Evolutionary conservation across 768 basidiomycete genomes (phyloP).

Genomic region (Pholiota conissans): DNA sequence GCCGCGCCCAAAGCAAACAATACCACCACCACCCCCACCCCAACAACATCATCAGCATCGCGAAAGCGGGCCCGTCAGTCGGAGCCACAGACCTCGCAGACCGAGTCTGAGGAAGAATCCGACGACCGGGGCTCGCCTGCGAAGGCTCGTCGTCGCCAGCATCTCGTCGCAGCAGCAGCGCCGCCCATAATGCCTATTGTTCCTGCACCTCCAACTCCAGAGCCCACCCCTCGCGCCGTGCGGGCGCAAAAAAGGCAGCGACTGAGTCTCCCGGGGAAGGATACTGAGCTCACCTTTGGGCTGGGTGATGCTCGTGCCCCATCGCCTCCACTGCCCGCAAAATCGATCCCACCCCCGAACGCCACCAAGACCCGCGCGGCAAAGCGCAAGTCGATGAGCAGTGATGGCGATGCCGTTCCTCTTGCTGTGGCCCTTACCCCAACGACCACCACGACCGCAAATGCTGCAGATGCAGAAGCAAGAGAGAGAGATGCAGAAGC

Average conservation of each 20-base stretch:
- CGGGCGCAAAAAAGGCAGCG: constrained; percentile 5
- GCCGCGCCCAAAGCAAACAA: neutral
- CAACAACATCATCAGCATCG: neutral
- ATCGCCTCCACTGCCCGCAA: neutral
- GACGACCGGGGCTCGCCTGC: constrained; percentile 1
- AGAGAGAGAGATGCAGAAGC: neutral
- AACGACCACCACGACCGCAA: no score
- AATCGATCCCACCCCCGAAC: neutral
- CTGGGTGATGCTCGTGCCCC: no score
- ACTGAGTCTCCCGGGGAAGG: neutral
- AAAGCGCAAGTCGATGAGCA: neutral
- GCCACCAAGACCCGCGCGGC: neutral
- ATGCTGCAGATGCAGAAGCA: no score
- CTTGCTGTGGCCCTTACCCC: no score
- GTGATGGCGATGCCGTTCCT: neutral
- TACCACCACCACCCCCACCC: neutral
- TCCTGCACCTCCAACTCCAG: no score
- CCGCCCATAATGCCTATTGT: no score
- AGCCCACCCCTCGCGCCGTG: neutral
- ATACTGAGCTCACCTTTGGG: neutral
- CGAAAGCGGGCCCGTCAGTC: neutral
- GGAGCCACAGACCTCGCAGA: constrained; percentile 2
- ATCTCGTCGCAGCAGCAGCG: neutral
- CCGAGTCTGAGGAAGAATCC: constrained; percentile 4
- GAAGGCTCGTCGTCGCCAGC: no score